Base-by-base conservation (phyloP, 2,329 filamentous ascomycete genomes). In the Fusarium sp. region DNA sequence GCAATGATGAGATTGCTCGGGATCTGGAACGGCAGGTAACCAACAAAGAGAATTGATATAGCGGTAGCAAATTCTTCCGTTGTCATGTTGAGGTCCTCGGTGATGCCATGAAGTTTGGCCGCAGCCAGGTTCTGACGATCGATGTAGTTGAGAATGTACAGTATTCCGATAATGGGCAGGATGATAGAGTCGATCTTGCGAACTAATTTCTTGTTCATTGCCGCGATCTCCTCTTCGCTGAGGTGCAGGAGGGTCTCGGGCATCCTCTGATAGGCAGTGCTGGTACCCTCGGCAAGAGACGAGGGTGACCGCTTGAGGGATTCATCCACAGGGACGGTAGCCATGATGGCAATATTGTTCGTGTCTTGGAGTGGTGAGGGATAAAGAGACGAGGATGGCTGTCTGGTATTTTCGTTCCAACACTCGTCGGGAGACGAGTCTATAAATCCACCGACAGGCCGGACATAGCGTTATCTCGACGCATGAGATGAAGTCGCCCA, bases 141-240 rank as follows among this genome's bases (percentile, higher is more conserved):
- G 52, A 85, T 74, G 39, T 83, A 84, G 69, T 84, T 84, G 36
- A 84, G 67, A n/a, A 84, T 84, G 69, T 84, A 84, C 24, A 84
- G 51, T 35, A 84, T 80, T 6, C 78, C 76, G 36, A 83, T 68
- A 17, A 77, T 70, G 8, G 77, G 76, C 22, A 75, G 39, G 48
- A 82, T 77, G 24, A 79, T 67, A 14, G 77, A 51, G 52, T 82
- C 81, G 42, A 82, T 81, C 70, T 82, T 82, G 18, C 70, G 45
- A 12, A 70, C 70, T 0, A 73, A 51, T 41, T 61, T 63, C 35
- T 70, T 68, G 18, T 64, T 63, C 22, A 73, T 48, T 9, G 41
- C n/a, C 7, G 45, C 52, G 33, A 65, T 33, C 15, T 75, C 70
- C 13, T 49, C 44, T 7, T 66, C 44, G 24, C 20, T 58, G 20